Evolutionary conservation across 352 stramenopile species (phyloP).

Genomic region (Phytopythium mirpurense): DNA sequence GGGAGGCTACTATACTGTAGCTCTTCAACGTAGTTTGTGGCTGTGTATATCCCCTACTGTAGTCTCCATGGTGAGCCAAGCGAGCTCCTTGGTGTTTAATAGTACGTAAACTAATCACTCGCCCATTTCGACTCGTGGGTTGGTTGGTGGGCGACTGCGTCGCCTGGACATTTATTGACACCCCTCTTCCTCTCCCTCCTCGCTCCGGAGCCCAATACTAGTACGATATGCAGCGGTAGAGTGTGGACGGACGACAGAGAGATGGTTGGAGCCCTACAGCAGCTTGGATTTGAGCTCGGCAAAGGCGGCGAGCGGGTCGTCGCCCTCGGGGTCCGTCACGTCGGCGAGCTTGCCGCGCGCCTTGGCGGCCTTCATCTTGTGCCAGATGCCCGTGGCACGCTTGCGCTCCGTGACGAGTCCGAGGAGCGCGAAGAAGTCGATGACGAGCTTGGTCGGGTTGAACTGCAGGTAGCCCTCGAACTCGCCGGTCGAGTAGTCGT

Average conservation of each 20-base stretch:
- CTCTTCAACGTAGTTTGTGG: too few relatives aligned
- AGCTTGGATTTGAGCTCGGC: constrained; percentile 60
- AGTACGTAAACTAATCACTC: too few relatives aligned
- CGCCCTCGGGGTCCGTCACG: constrained; percentile 32
- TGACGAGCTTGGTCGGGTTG: constrained; percentile 97
- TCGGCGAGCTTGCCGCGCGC: constrained; percentile 24
- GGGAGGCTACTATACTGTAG: too few relatives aligned
- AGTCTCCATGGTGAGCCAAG: too few relatives aligned
- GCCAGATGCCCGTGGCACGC: constrained; percentile 90
- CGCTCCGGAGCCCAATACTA: not conserved
- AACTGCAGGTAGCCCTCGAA: constrained; percentile 94
- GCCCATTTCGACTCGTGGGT: too few relatives aligned
- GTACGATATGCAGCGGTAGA: too few relatives aligned
- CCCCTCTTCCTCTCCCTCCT: too few relatives aligned
- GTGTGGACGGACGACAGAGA: too few relatives aligned
- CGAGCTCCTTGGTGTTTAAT: too few relatives aligned
- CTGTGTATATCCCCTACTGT: too few relatives aligned
- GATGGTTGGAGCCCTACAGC: constrained; percentile 14
- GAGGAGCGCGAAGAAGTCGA: constrained; percentile 89
- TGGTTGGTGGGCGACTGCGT: constrained; percentile 4
- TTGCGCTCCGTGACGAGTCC: constrained; percentile 94
- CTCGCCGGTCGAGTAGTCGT: constrained; percentile 97
- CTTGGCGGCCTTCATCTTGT: constrained; percentile 72
- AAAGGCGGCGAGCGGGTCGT: constrained; percentile 41
- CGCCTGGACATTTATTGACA: not conserved